These are phyloP conservation scores for Monosporozyma solicola DNA, from an alignment of 805 yeast genomes.

Conservation along the genomic window DNA sequence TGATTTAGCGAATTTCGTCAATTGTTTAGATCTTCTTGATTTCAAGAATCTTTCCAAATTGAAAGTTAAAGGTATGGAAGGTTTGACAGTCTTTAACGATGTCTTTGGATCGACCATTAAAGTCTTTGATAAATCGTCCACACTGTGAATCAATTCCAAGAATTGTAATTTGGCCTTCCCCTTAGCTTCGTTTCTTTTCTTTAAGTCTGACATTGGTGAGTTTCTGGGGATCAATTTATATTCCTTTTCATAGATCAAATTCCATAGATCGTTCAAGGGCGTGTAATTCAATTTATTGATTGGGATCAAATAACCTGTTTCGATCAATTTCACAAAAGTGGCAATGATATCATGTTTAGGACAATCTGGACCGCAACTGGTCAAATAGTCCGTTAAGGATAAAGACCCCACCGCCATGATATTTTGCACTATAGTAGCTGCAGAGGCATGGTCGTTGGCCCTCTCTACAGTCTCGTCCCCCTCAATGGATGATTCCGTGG, in stretches of 20 bases:
- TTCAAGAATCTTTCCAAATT: constrained; percentile 62
- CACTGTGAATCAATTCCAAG: constrained; percentile 28
- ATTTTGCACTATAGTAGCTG: constrained; percentile 51
- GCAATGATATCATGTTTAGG: constrained; percentile 24
- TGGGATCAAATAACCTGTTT: constrained; percentile 44
- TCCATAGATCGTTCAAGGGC: constrained; percentile 34
- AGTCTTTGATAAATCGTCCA: constrained; percentile 21
- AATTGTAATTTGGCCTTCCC: constrained; percentile 35
- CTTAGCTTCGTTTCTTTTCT: constrained; percentile 53
- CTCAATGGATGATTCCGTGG: no score
- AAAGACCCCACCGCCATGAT: constrained; percentile 63
- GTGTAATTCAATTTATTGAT: constrained; percentile 32
- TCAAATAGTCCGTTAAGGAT: constrained; percentile 43
- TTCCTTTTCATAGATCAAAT: constrained; percentile 34
- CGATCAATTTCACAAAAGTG: constrained; percentile 38
- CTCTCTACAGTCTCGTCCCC: not conserved
- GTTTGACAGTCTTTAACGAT: constrained; percentile 37
- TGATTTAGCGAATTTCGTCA: constrained; percentile 53
- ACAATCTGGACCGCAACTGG: constrained; percentile 3
- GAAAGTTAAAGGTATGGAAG: constrained; percentile 45
- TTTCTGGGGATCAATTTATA: constrained; percentile 32
- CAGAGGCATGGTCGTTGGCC: constrained; percentile 8
- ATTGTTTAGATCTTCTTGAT: constrained; percentile 52
- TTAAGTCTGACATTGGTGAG: constrained; percentile 43
- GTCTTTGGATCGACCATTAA: constrained; percentile 29